Base-by-base conservation (phyloP, 257 asterid species). In the Solanum microdontum region DNA sequence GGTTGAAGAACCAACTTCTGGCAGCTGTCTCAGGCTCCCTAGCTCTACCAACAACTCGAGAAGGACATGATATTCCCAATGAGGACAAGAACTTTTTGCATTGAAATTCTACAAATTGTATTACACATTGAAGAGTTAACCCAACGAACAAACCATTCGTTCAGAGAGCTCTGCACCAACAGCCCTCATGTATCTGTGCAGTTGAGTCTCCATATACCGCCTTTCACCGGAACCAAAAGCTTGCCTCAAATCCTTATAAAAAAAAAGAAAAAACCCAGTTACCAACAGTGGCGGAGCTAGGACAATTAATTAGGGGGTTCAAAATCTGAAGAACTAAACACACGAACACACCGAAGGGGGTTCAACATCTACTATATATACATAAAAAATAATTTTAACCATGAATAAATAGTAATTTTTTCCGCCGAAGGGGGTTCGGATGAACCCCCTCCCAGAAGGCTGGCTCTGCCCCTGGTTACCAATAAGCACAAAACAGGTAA, bases 91-190 rank as follows among this genome's bases (percentile, higher is more conserved):
- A 10, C 21, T 48, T 48, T 45, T 28, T 82, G 69, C 40, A 82
- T 14, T 45, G 40, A 28, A 73, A 21, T 73, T 34, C 28, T 5
- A 21, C 17, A 73, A 73, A 73, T 10, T 73, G 30, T 34, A 73
- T 73, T 19, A 34, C 51, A 21, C 82, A 74, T 39, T 73, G 73
- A 36, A 28, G 86, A 43, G 89, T 94, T 95, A 96, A 40, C 92
- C 94, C 13, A 90, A 90, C 7, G 91, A 91, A 92, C 92, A 96
- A 69, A 94, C 98, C 96, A 96, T 95, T 87, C 92, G 90, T 90
- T 92, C 90, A 28, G 98, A 92, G 74, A 97, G 99, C 87, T 96
- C 98, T 6, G 88, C 82, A 62, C 99, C 99, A 88, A 96, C 98
- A 72, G 87, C 96, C 83, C 87, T 90, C 86, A 83, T 90, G 87